Conservation (phyloP, 768 basidiomycete species). For the Pleurotus sapidus region DNA sequence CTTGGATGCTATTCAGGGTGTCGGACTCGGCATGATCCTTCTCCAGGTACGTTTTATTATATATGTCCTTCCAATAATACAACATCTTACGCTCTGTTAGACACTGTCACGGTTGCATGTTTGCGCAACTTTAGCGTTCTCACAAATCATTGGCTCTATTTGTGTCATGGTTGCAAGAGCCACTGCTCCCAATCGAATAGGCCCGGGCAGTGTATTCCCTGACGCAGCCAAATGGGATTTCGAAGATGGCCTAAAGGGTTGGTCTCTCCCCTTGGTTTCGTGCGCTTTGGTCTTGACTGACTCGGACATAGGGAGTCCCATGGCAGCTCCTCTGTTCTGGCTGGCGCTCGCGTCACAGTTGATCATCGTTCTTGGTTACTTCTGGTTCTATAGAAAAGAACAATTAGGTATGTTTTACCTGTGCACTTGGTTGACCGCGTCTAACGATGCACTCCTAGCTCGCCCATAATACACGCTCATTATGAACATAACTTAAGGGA, state of each 20-base stretch:
- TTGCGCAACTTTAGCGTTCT: slow-evolving; percentile 87
- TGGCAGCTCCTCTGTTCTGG: slow-evolving; percentile 88
- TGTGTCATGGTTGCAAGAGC: slow-evolving; percentile 94
- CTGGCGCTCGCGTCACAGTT: slow-evolving; percentile 76
- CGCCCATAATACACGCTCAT: slow-evolving; percentile 9
- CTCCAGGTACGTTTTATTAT: slow-evolving; percentile 48
- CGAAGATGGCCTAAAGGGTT: slow-evolving; percentile 59
- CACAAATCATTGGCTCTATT: slow-evolving; percentile 85
- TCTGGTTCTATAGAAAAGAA: slow-evolving; percentile 97
- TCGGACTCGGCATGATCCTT: slow-evolving; percentile 89
- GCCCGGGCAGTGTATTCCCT: slow-evolving; percentile 89
- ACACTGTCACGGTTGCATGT: slow-evolving; percentile 93
- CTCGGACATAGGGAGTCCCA: slow-evolving; percentile 56
- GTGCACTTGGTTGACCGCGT: not conserved
- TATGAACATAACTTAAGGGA: not conserved
- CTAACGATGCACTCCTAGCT: not conserved
- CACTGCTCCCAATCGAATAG: slow-evolving; percentile 86
- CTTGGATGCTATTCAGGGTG: slow-evolving; percentile 90
- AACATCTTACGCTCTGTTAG: slow-evolving; percentile 20
- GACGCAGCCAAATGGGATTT: slow-evolving; percentile 92
- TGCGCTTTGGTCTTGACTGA: not conserved
- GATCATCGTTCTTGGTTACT: slow-evolving; percentile 87
- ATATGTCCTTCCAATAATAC: slow-evolving; percentile 15
- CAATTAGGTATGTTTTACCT: slow-evolving; percentile 67
- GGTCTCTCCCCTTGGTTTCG: slow-evolving; percentile 12